A percentile compares a stretch with the other conserved stretches of the same genome.
Conservation (phyloP, 805 yeast species). For the Schwanniomyces occidentalis region DNA sequence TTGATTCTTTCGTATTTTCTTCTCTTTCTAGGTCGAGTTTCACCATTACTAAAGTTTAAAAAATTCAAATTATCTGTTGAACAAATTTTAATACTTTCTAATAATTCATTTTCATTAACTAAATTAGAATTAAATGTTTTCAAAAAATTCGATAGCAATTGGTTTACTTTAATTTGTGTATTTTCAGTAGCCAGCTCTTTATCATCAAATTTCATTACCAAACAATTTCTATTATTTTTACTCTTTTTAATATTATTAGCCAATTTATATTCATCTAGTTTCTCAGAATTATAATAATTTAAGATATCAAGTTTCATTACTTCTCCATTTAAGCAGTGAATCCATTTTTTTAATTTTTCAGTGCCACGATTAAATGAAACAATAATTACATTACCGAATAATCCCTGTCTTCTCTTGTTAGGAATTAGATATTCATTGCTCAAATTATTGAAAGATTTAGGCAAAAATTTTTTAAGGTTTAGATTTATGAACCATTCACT, state of each 20-base stretch:
- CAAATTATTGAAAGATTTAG: conserved; percentile 7
- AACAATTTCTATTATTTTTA: neutral
- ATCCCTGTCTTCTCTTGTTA: conserved; percentile 9
- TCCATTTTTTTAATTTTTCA: conserved; percentile 13
- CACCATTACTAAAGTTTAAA: conserved; percentile 3
- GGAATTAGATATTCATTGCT: conserved; percentile 12
- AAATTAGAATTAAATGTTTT: neutral
- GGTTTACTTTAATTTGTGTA: neutral
- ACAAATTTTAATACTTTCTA: conserved; percentile 8
- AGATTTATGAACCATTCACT: conserved; percentile 22
- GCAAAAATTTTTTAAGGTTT: conserved; percentile 14
- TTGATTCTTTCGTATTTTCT: conserved; percentile 32
- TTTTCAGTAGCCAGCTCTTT: neutral
- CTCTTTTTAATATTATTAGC: conserved; percentile 4
- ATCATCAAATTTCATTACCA: conserved; percentile 2
- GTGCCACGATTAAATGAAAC: conserved; percentile 5
- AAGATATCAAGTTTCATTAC: conserved; percentile 1
- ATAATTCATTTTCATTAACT: conserved; percentile 7
- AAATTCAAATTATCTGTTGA: conserved; percentile 4
- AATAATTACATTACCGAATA: conserved; percentile 16
- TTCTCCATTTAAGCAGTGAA: conserved; percentile 12
- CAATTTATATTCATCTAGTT: conserved; percentile 3
- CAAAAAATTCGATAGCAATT: neutral
- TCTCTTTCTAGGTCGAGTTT: conserved; percentile 23
- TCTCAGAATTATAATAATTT: conserved; percentile 2